A percentile compares a stretch with the other conserved stretches of the same genome.
Conservation (phyloP, 2,329 filamentous ascomycete species). For the Dryadomyces sulphureus region DNA sequence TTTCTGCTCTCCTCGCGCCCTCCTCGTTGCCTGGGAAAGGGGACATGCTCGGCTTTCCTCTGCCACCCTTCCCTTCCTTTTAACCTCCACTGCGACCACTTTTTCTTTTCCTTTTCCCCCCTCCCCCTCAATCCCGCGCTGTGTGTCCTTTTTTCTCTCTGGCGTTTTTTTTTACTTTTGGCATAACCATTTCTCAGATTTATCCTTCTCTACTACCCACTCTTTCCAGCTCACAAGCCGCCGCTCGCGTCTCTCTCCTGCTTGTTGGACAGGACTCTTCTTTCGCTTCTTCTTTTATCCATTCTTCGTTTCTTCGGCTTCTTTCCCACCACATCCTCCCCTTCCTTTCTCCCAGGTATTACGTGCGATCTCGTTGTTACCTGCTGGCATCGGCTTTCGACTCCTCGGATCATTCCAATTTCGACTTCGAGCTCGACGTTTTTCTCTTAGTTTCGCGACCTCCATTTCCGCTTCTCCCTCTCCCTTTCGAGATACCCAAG, state of each 20-base stretch:
- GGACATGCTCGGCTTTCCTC: no score
- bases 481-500: neutral
- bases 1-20: neutral
- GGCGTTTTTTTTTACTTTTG: neutral
- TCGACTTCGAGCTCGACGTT: neutral
- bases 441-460: neutral
- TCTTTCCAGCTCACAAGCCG: neutral
- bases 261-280: neutral
- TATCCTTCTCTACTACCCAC: neutral
- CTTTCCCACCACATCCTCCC: neutral
- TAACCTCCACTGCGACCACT: neutral
- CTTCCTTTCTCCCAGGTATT: neutral
- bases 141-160: neutral
- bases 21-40: neutral
- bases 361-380: neutral
- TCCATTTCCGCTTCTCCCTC: neutral
- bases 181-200: neutral
- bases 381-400: neutral
- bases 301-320: neutral
- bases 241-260: neutral
- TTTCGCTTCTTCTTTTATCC: neutral
- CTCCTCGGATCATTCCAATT: neutral
- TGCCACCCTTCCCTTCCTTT: no score
- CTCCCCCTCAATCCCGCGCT: neutral
- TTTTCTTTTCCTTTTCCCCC: neutral